Percentiles rank a stretch among this genome's conserved stretches.
phyloP scores from a whole-genome alignment of 768 basidiomycete genomes.

The Neoboletus magnificus region DNA sequence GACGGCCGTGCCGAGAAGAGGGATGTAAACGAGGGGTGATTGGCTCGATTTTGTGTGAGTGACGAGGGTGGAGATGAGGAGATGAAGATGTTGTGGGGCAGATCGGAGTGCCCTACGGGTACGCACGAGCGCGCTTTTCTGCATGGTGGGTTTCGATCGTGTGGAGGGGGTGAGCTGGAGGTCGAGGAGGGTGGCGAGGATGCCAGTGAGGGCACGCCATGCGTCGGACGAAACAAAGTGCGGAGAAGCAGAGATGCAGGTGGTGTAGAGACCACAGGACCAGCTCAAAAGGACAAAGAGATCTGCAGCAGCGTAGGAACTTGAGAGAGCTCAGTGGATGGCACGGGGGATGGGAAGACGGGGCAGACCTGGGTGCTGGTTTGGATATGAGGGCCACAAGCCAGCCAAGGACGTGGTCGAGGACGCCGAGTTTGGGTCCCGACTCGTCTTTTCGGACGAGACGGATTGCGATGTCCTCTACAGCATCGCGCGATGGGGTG shows the following conservation, averaged over 20 bases:
- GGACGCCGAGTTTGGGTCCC: constrained; percentile 51
- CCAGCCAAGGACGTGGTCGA: constrained; percentile 77
- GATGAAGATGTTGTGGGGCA: constrained; percentile 48
- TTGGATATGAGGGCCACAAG: constrained; percentile 56
- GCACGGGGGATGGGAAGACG: neutral
- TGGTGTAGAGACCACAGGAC: constrained; percentile 60
- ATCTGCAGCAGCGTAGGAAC: constrained; percentile 57
- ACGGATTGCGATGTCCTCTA: constrained; percentile 62
- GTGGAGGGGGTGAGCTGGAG: constrained; percentile 49
- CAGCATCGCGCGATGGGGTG: constrained; percentile 62
- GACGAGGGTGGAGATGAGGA: constrained; percentile 54
- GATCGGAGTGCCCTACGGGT: constrained; percentile 67
- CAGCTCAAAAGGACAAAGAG: constrained; percentile 70
- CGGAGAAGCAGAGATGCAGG: constrained; percentile 43
- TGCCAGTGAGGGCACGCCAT: constrained; percentile 52
- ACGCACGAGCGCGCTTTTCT: constrained; percentile 57
- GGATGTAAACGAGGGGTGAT: constrained; percentile 37
- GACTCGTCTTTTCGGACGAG: constrained; percentile 63
- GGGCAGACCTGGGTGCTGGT: constrained; percentile 53
- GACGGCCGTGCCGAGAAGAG: constrained; percentile 65
- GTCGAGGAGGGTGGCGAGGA: constrained; percentile 61
- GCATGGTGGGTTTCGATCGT: constrained; percentile 55
- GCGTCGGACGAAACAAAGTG: constrained; percentile 44
- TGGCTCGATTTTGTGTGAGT: constrained; percentile 47
- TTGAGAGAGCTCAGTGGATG: constrained; percentile 12